Conservation (phyloP, 495 filamentous ascomycete genomes). For the Antarctomyces pellizariae region DNA sequence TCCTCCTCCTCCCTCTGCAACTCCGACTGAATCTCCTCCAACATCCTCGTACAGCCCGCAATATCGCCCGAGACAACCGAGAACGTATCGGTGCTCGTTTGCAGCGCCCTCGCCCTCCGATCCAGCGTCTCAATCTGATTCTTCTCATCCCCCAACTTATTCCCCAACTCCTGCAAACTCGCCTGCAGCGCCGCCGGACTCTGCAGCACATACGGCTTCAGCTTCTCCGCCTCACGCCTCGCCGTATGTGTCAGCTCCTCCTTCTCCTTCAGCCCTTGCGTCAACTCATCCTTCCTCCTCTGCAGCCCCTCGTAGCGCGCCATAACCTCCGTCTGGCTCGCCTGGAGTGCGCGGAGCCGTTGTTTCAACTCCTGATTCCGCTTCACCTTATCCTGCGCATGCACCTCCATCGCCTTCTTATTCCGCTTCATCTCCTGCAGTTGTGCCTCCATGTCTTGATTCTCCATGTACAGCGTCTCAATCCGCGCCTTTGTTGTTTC, state of each 20-base stretch:
- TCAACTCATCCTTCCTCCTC: slow-evolving; percentile 45
- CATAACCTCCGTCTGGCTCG: slow-evolving; percentile 54
- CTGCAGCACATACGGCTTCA: slow-evolving; percentile 78
- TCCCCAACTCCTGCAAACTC: slow-evolving; percentile 57
- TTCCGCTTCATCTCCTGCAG: slow-evolving; percentile 62
- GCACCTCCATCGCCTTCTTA: slow-evolving; percentile 49
- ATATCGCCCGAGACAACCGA: slow-evolving; percentile 63
- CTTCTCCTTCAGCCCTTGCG: slow-evolving; percentile 54
- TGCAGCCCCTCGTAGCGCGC: slow-evolving; percentile 55
- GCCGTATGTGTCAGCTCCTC: slow-evolving; percentile 33
- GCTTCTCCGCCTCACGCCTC: slow-evolving; percentile 61
- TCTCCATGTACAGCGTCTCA: slow-evolving; percentile 64
- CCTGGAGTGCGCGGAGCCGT: slow-evolving; percentile 48
- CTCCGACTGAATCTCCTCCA: slow-evolving; percentile 69
- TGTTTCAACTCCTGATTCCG: slow-evolving; percentile 70
- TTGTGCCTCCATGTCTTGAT: slow-evolving; percentile 59
- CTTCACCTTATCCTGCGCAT: slow-evolving; percentile 56
- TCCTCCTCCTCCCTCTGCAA: slow-evolving; percentile 81
- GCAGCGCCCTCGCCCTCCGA: slow-evolving; percentile 62
- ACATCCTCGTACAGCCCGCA: slow-evolving; percentile 57
- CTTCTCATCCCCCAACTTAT: slow-evolving; percentile 52
- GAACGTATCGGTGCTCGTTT: slow-evolving; percentile 80
- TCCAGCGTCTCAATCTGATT: slow-evolving; percentile 69
- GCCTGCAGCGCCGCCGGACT: slow-evolving; percentile 62
- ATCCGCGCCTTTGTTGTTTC: slow-evolving; percentile 69